A percentile compares a stretch with the other conserved stretches of the same genome.
These are phyloP conservation scores for Clavariopsis aquatica DNA, from an alignment of 495 filamentous ascomycete genomes.

Conservation along the genomic window DNA sequence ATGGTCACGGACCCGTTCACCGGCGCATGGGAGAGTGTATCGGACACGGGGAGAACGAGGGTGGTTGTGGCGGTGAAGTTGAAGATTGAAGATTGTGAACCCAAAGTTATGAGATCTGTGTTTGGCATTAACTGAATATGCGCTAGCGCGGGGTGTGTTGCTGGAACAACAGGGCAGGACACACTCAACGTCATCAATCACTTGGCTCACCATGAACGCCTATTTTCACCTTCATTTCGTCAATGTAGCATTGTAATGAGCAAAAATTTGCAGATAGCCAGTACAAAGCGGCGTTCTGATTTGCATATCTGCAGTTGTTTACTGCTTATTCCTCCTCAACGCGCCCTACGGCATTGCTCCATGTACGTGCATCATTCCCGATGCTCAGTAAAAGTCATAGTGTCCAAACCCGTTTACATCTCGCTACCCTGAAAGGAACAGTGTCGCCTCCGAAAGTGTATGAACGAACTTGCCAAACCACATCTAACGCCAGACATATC, in stretches of 20 bases:
- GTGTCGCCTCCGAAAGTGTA: not conserved
- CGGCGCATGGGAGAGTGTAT: not conserved
- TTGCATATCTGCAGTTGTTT: not conserved
- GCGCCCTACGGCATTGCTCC: not conserved
- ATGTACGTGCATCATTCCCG: not conserved
- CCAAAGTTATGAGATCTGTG: not conserved
- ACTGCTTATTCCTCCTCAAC: not conserved
- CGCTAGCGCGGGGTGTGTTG: constrained; percentile 2
- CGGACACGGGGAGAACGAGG: not conserved
- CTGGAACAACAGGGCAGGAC: not conserved
- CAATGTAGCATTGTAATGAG: no score
- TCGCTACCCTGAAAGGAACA: not conserved
- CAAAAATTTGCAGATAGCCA: not conserved
- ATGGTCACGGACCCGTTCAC: constrained; percentile 18
- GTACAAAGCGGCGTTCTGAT: not conserved
- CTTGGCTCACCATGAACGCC: not conserved
- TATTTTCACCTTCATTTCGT: no score
- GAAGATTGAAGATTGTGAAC: not conserved
- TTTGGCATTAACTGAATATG: not conserved
- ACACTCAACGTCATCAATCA: not conserved
- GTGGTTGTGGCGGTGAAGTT: not conserved
- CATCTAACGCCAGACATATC: not conserved
- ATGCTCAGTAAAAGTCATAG: not conserved
- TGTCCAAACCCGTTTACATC: constrained; percentile 13
- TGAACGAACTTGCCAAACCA: not conserved